A percentile compares a stretch with the other conserved stretches of the same genome.
Evolutionary conservation across 208 protist genomes (phyloP).

Genomic region (Acanthamoeba culbertsoni): DNA sequence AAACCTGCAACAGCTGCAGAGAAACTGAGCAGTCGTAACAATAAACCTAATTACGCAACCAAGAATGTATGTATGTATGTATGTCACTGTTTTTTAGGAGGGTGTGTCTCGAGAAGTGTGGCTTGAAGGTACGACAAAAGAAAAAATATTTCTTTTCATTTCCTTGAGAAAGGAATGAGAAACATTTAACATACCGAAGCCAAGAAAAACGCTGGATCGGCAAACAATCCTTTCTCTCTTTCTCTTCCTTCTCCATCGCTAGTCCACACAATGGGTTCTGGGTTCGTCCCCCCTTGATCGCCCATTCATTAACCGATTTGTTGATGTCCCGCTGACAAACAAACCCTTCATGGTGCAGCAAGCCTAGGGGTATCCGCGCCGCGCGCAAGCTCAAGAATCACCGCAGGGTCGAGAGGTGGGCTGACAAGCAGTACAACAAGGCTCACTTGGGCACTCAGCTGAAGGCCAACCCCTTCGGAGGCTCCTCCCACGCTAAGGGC

Average conservation of each 20-base stretch:
- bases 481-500: constrained; percentile 98
- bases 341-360: constrained; percentile 77
- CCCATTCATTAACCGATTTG: not conserved
- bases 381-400: constrained; percentile 95
- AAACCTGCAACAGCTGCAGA: no score
- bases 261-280: not conserved
- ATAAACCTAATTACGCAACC: no score
- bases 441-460: constrained; percentile 92
- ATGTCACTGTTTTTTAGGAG: no score
- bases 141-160: no score
- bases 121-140: no score
- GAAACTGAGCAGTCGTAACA: no score
- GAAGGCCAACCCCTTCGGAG: constrained; percentile 98
- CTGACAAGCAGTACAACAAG: constrained; percentile 98
- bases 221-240: not conserved
- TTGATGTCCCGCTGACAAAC: not conserved
- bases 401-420: constrained; percentile 94
- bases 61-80: no score
- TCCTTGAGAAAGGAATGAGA: no score
- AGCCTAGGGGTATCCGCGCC: constrained; percentile 96
- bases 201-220: not conserved
- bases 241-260: not conserved
- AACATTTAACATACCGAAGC: not conserved
- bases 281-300: not conserved
- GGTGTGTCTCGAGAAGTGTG: no score